phyloP scores from a whole-genome alignment of 2,329 filamentous ascomycete species.

The Leptographium radiaticola region DNA sequence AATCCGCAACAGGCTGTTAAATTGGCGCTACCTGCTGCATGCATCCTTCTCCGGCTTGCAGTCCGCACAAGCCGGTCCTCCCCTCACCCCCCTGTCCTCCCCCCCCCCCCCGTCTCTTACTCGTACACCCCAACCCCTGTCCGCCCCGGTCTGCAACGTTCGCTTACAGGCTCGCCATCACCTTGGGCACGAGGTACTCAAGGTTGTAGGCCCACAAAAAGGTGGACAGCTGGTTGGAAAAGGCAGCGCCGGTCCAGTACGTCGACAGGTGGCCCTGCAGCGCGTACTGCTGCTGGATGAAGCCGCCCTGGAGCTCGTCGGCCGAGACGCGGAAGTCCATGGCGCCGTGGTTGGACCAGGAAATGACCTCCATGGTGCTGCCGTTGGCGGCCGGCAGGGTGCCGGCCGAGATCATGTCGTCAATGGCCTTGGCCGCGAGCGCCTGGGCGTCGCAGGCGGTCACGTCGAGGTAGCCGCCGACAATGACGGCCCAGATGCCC shows the following conservation, averaged over 20 bases:
- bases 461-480: conserved; percentile 13
- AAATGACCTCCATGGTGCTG: conserved; percentile 12
- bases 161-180: neutral
- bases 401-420: conserved; percentile 13
- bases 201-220: conserved; percentile 20
- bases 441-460: conserved; percentile 13
- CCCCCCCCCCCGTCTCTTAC: no score
- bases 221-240: conserved; percentile 18
- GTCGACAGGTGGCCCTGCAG: conserved; percentile 26
- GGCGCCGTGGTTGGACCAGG: conserved; percentile 18
- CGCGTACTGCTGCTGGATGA: conserved; percentile 21
- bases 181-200: conserved; percentile 3
- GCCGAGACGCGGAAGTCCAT: conserved; percentile 19
- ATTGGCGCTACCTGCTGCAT: no score
- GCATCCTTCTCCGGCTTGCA: no score
- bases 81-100: no score
- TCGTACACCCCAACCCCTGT: no score
- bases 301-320: conserved; percentile 19
- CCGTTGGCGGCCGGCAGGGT: conserved; percentile 10
- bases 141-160: no score
- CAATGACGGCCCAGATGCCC: conserved; percentile 16
- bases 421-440: conserved; percentile 13
- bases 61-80: no score
- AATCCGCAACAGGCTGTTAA: no score
- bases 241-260: conserved; percentile 25